A percentile compares a stretch with the other conserved stretches of the same genome.
These are phyloP conservation scores for Metschnikowia cerradonensis DNA, from an alignment of 805 yeast genomes.

Conservation along the genomic window DNA sequence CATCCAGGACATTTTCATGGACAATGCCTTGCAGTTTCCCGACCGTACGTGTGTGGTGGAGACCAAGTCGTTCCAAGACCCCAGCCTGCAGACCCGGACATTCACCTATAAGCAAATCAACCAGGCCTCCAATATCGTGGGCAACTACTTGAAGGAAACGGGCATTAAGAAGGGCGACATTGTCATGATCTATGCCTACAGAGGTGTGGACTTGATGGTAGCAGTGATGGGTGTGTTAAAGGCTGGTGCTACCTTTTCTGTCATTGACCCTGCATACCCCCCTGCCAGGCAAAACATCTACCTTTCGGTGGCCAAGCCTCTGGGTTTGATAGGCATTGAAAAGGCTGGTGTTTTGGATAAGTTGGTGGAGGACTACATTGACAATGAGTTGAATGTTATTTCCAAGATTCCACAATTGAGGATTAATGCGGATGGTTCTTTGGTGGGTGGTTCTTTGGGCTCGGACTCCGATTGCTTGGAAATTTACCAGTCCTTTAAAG, in stretches of 20 bases:
- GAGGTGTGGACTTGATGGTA: constrained; percentile 95
- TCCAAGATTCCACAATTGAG: constrained; percentile 75
- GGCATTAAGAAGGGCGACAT: constrained; percentile 91
- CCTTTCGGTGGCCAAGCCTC: constrained; percentile 88
- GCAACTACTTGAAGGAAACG: constrained; percentile 74
- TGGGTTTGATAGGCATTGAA: constrained; percentile 81
- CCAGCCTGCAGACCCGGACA: constrained; percentile 53
- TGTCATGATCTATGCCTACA: constrained; percentile 94
- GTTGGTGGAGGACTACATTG: constrained; percentile 74
- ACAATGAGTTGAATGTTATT: constrained; percentile 65
- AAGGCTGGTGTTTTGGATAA: constrained; percentile 84
- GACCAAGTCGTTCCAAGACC: constrained; percentile 66
- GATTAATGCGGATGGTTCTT: constrained; percentile 68
- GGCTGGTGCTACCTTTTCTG: constrained; percentile 98
- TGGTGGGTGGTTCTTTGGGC: constrained; percentile 52
- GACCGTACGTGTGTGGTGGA: constrained; percentile 90
- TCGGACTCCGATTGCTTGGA: constrained; percentile 46
- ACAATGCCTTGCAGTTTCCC: constrained; percentile 80
- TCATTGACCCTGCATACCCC: constrained; percentile 98
- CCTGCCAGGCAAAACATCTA: constrained; percentile 96
- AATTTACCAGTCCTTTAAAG: constrained; percentile 42
- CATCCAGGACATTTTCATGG: constrained; percentile 91
- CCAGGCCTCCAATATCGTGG: constrained; percentile 89
- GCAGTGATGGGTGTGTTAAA: constrained; percentile 97
- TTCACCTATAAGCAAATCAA: constrained; percentile 87